A percentile compares a stretch with the other conserved stretches of the same genome.
These are phyloP conservation scores for Exophiala viscosa DNA, from an alignment of 2,329 filamentous ascomycete genomes.

Conservation along the genomic window DNA sequence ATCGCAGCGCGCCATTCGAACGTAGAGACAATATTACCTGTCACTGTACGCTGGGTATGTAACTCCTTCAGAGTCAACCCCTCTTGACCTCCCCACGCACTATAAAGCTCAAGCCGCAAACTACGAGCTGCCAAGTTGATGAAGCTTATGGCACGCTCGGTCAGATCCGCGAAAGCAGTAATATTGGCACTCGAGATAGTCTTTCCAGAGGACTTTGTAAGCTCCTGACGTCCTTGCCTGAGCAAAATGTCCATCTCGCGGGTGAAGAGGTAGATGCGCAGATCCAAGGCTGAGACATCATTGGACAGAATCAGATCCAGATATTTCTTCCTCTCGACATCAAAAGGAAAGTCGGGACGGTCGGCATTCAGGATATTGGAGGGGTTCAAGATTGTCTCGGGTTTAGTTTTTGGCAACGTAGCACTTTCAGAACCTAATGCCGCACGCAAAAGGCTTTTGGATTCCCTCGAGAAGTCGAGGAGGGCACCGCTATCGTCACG, in stretches of 20 bases:
- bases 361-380: slow-evolving; percentile 19
- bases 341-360: slow-evolving; percentile 34
- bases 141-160: slow-evolving; percentile 76
- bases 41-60: slow-evolving; percentile 31
- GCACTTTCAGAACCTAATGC: slow-evolving; percentile 38
- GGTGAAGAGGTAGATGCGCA: slow-evolving; percentile 88
- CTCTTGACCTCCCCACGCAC: slow-evolving; percentile 49
- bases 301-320: slow-evolving; percentile 88
- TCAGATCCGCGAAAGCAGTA: slow-evolving; percentile 75
- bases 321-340: slow-evolving; percentile 70
- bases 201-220: background rate
- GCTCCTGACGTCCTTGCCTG: slow-evolving; percentile 9
- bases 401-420: slow-evolving; percentile 23
- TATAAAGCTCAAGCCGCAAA: slow-evolving; percentile 71
- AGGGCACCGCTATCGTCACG: slow-evolving; percentile 70
- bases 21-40: slow-evolving; percentile 46
- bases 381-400: slow-evolving; percentile 26
- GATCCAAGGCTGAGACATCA: slow-evolving; percentile 94
- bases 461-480: slow-evolving; percentile 67
- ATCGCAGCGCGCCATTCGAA: slow-evolving; percentile 45
- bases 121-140: slow-evolving; percentile 75
- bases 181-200: slow-evolving; percentile 11
- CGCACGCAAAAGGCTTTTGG: slow-evolving; percentile 58
- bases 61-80: slow-evolving; percentile 36
- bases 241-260: slow-evolving; percentile 74